Percentiles rank a stretch among this genome's conserved stretches.
phyloP scores from a whole-genome alignment of 306 rosid species.

The Acmispon strigosus region DNA sequence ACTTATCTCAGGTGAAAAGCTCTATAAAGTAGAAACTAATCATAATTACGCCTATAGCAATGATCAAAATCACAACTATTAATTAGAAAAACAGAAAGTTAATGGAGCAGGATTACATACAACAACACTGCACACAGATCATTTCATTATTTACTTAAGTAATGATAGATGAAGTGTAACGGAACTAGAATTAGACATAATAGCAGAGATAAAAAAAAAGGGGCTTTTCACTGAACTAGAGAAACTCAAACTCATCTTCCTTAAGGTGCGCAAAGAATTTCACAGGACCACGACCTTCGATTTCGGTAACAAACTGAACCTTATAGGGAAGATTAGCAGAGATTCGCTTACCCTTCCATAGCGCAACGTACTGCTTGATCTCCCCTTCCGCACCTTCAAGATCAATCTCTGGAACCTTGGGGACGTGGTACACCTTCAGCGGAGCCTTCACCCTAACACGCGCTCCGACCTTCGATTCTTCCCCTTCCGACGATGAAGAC shows the following conservation, averaged over 20 bases:
- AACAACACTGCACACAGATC: background rate
- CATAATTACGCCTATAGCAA: background rate
- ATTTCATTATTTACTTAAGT: background rate
- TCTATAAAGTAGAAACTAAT: too few relatives aligned
- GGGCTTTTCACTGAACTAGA: slow-evolving; percentile 19
- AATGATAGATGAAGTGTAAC: background rate
- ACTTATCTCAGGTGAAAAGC: too few relatives aligned
- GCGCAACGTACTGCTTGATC: slow-evolving; percentile 69
- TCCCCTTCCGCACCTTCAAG: slow-evolving; percentile 69
- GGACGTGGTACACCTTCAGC: slow-evolving; percentile 79
- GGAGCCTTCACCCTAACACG: slow-evolving; percentile 75
- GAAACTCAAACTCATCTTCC: slow-evolving; percentile 80
- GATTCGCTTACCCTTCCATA: slow-evolving; percentile 85
- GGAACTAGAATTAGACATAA: background rate
- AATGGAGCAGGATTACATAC: slow-evolving; percentile 4
- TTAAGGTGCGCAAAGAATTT: slow-evolving; percentile 88
- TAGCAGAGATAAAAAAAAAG: background rate
- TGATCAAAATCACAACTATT: background rate
- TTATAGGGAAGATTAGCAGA: slow-evolving; percentile 87
- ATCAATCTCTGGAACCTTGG: slow-evolving; percentile 63
- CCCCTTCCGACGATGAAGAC: slow-evolving; percentile 15
- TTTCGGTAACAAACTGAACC: slow-evolving; percentile 58
- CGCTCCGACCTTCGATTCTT: slow-evolving; percentile 50
- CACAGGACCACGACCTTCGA: slow-evolving; percentile 68
- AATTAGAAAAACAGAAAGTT: background rate